Evolutionary conservation across 371 early-diverging fungal genomes (phyloP), one percentile per base, ranked within the genome.

Genomic region (Syncephalastrum monosporum): DNA sequence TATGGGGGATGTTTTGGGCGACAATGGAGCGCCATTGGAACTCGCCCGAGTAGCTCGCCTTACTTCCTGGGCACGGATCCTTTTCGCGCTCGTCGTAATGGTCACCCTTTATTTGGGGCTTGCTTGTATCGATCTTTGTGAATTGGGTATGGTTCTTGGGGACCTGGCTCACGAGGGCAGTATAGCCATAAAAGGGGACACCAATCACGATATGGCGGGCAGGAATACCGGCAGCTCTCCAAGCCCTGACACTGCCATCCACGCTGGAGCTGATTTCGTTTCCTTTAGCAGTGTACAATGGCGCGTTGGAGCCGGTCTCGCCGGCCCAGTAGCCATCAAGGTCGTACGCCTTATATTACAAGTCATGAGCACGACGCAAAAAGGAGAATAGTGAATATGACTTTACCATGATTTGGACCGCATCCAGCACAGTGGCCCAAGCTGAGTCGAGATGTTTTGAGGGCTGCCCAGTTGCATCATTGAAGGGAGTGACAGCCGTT

Each of bases 191-290:
- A 59, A 86, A 84, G 0, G 84, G 82, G 6, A 82, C 72, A 0
- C 86, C 82, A 47, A 83, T 65, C 25, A 77, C 75, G 21, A 84
- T 67, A 42, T 74, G 74, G 5, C 77, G 58, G 4, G 60, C 46
- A 21, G 83, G 82, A 56, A 84, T 70, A 5, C 86, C 86, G 1
- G 86, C 83, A 14, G 68, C 53, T n/a, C 63, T 57, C 86, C 84
- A 86, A 4, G 56, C 61, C 5, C 63, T 61, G 6, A 77, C 64
- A 4, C 72, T 61, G 1, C 53, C 23, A 5, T 59, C 66, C 13
- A 54, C 70, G 23, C 63, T 72, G 5, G 57, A 44, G 3, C 48
- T 61, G 8, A 48, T 41, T 13, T 41, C 44, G 17, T 52, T 47
- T 16, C 54, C 63, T 44, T 21, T 33, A 8, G 38, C 38, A 41